Conservation (phyloP, 192 early-diverging fungal genomes). For the Coemansia aciculifera region DNA sequence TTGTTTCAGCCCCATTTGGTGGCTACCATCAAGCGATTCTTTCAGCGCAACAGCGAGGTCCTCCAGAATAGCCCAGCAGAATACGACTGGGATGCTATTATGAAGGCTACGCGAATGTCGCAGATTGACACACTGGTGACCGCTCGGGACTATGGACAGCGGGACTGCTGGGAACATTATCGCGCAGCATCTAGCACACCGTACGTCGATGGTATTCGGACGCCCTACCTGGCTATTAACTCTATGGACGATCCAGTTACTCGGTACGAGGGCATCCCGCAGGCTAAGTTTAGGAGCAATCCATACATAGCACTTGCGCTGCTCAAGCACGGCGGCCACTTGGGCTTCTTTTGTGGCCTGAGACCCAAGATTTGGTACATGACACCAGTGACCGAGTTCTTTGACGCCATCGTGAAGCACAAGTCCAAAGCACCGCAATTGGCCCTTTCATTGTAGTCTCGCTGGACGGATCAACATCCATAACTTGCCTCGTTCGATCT, state of each 20-base stretch:
- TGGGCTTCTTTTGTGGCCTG: slow-evolving; percentile 70
- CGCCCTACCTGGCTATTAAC: slow-evolving; percentile 78
- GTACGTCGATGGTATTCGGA: slow-evolving; percentile 60
- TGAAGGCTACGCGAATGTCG: slow-evolving; percentile 61
- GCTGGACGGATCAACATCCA: no score
- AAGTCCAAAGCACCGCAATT: background rate
- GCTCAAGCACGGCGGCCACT: slow-evolving; percentile 80
- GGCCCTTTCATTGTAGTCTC: background rate
- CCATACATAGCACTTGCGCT: slow-evolving; percentile 75
- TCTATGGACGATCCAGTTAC: slow-evolving; percentile 89
- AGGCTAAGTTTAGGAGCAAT: slow-evolving; percentile 71
- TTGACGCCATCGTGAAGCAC: slow-evolving; percentile 18
- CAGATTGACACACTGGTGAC: slow-evolving; percentile 81
- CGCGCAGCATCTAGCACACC: slow-evolving; percentile 59
- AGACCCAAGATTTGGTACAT: slow-evolving; percentile 58
- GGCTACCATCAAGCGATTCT: slow-evolving; percentile 55
- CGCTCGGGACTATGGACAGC: slow-evolving; percentile 67
- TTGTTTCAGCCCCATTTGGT: slow-evolving; percentile 65
- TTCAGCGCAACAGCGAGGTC: slow-evolving; percentile 41
- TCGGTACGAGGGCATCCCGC: slow-evolving; percentile 63
- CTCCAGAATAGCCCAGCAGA: slow-evolving; percentile 31
- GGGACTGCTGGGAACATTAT: slow-evolving; percentile 82
- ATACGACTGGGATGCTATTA: slow-evolving; percentile 58
- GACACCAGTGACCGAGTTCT: slow-evolving; percentile 63
- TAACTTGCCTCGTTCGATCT: no score